phyloP scores from a whole-genome alignment of 2,329 filamentous ascomycete genomes.

The Lomentospora prolificans region DNA sequence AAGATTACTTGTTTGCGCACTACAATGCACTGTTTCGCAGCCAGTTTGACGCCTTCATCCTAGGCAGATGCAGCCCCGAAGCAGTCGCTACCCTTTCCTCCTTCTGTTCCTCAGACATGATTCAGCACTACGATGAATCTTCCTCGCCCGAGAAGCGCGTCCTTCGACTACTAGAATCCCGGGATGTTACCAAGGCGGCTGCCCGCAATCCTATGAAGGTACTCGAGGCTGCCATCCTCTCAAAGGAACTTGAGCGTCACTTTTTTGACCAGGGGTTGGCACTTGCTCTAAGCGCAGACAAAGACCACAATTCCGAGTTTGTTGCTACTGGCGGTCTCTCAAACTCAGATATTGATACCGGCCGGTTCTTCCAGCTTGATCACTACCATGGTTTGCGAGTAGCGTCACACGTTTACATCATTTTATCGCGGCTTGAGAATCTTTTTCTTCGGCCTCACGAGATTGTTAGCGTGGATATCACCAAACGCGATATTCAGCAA shows the following conservation, averaged over 20 bases:
- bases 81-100: conserved; percentile 43
- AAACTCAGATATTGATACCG: conserved; percentile 25
- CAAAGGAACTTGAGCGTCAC: conserved; percentile 47
- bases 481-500: conserved; percentile 45
- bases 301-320: conserved; percentile 26
- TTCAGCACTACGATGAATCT: conserved; percentile 50
- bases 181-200: conserved; percentile 45
- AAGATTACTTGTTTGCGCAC: conserved; percentile 77
- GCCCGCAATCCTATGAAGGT: conserved; percentile 59
- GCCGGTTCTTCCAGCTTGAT: conserved; percentile 42
- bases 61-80: conserved; percentile 42
- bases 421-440: conserved; percentile 58
- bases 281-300: conserved; percentile 24
- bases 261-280: conserved; percentile 49
- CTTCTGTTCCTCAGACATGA: conserved; percentile 56
- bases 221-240: conserved; percentile 66
- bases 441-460: conserved; percentile 24
- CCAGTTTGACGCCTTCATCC: conserved; percentile 66
- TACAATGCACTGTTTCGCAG: conserved; percentile 78
- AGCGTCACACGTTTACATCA: conserved; percentile 53
- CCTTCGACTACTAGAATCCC: conserved; percentile 49
- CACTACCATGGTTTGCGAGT: conserved; percentile 59
- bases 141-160: conserved; percentile 45
- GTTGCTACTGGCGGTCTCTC: conserved; percentile 17
- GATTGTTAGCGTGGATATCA: background rate